These are phyloP conservation scores for Psophocarpus tetragonolobus DNA, from an alignment of 306 rosid species.

Conservation along the genomic window DNA sequence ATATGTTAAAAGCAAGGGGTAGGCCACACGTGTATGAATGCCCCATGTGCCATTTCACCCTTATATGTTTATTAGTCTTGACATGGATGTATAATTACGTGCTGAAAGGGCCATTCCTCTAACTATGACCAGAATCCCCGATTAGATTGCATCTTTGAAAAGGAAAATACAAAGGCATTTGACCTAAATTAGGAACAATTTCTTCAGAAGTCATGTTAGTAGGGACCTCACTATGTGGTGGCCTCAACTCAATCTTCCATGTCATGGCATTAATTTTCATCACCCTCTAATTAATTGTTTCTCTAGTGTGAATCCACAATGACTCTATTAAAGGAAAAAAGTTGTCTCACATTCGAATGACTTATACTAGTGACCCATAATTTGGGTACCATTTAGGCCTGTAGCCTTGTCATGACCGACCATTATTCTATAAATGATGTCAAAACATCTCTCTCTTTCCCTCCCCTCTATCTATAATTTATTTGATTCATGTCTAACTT, in stretches of 20 bases:
- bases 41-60: constrained; percentile 44
- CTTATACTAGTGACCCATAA: constrained; percentile 40
- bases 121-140: constrained; percentile 45
- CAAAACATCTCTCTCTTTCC: neutral
- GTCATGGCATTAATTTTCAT: constrained; percentile 39
- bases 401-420: constrained; percentile 25
- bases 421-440: constrained; percentile 21
- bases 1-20: constrained; percentile 40
- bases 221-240: constrained; percentile 60
- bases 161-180: constrained; percentile 41
- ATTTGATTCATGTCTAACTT: neutral
- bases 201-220: constrained; percentile 45
- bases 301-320: constrained; percentile 10
- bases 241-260: constrained; percentile 36
- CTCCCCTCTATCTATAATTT: no score
- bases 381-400: constrained; percentile 44
- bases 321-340: constrained; percentile 26
- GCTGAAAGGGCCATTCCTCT: constrained; percentile 50
- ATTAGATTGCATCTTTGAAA: constrained; percentile 50
- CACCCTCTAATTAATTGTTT: constrained; percentile 26
- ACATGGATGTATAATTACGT: constrained; percentile 23
- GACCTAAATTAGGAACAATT: constrained; percentile 48
- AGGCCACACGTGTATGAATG: constrained; percentile 51
- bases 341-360: constrained; percentile 36
- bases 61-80: neutral